Conservation (phyloP, 305 asterid species). For the Fraxinus latifolia region DNA sequence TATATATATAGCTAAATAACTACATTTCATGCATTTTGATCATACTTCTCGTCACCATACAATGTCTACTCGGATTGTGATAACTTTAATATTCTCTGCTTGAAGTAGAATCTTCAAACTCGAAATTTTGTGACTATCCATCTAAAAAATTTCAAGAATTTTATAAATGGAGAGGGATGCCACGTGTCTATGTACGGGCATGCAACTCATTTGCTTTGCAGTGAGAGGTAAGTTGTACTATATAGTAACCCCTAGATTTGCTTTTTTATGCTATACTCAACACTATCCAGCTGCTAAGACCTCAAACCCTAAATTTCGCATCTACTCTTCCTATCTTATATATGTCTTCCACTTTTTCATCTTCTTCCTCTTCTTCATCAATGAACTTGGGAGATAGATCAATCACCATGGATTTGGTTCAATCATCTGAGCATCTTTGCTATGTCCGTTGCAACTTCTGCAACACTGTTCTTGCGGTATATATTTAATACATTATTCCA, state of each 20-base stretch:
- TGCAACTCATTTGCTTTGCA: constrained; percentile 40
- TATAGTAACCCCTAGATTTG: constrained; percentile 39
- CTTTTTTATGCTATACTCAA: constrained; percentile 22
- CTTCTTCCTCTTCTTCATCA: constrained; percentile 26
- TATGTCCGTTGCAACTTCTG: constrained; percentile 93
- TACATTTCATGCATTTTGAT: too few relatives aligned
- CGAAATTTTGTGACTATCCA: too few relatives aligned
- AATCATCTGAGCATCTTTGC: constrained; percentile 79
- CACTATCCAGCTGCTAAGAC: constrained; percentile 26
- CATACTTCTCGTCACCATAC: not conserved
- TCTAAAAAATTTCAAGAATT: too few relatives aligned
- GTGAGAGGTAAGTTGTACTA: constrained; percentile 32
- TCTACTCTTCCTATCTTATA: constrained; percentile 1
- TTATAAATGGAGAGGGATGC: not conserved
- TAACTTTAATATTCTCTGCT: not conserved
- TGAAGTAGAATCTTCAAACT: not conserved
- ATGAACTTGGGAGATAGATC: constrained; percentile 22
- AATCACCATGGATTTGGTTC: constrained; percentile 59
- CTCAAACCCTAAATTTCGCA: constrained; percentile 31
- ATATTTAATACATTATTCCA: not conserved
- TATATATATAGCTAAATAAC: not conserved
- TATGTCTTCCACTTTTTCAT: constrained; percentile 27
- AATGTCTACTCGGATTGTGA: not conserved
- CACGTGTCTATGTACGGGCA: not conserved
- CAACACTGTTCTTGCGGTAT: constrained; percentile 93